Percentiles rank a stretch among this genome's conserved stretches.
Conservation (phyloP, 1,139 yeast species). For the Meyerozyma sp. region DNA sequence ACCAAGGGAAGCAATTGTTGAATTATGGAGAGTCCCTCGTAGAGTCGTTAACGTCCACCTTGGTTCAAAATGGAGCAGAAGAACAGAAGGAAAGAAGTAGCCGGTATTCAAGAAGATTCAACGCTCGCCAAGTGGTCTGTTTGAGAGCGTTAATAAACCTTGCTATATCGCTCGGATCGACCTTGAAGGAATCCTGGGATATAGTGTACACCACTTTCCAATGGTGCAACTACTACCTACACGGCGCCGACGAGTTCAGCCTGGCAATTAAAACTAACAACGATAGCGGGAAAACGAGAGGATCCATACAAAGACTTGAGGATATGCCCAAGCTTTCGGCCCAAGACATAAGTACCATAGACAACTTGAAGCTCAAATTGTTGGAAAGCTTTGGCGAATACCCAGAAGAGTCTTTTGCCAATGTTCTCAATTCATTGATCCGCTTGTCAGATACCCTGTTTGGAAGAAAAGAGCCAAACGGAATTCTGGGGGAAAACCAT, state of each 20-base stretch:
- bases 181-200: constrained; percentile 64
- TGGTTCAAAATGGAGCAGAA: constrained; percentile 3
- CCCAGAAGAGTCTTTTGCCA: constrained; percentile 42
- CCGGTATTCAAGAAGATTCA: constrained; percentile 39
- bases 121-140: constrained; percentile 66
- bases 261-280: constrained; percentile 11
- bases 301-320: background rate
- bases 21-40: constrained; percentile 60
- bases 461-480: constrained; percentile 1
- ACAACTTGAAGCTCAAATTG: constrained; percentile 52
- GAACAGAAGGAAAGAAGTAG: background rate
- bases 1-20: constrained; percentile 30
- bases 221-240: constrained; percentile 61
- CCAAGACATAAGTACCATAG: constrained; percentile 50
- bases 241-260: constrained; percentile 53
- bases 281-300: background rate
- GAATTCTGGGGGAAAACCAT: background rate
- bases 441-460: constrained; percentile 30
- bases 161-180: constrained; percentile 74
- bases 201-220: constrained; percentile 66
- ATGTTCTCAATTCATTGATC: constrained; percentile 41
- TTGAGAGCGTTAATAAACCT: constrained; percentile 73
- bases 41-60: constrained; percentile 46
- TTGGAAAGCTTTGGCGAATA: constrained; percentile 57
- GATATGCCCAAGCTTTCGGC: constrained; percentile 20